These are phyloP conservation scores for Dendrothele bispora DNA, from an alignment of 768 basidiomycete genomes.

Conservation along the genomic window DNA sequence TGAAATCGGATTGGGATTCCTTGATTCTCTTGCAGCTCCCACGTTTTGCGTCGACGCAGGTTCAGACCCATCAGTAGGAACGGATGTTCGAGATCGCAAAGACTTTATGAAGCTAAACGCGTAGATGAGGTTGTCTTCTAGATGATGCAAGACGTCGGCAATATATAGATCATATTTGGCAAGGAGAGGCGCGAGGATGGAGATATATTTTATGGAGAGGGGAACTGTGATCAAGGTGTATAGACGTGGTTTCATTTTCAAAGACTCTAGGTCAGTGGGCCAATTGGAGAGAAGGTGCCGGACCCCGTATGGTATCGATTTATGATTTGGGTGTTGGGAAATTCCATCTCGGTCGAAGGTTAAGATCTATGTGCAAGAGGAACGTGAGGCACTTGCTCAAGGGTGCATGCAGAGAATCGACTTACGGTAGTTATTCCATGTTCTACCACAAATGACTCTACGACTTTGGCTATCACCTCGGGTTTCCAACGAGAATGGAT, in stretches of 20 bases:
- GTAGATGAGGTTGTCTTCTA: conserved; percentile 21
- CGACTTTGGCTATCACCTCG: conserved; percentile 52
- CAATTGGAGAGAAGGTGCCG: conserved; percentile 38
- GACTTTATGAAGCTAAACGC: conserved; percentile 5
- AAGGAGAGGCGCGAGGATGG: conserved; percentile 49
- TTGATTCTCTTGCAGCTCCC: no score
- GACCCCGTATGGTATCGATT: conserved; percentile 61
- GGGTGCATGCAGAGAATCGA: conserved; percentile 20
- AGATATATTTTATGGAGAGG: conserved; percentile 58
- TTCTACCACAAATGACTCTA: conserved; percentile 57
- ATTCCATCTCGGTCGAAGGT: conserved; percentile 81
- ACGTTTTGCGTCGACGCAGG: no score
- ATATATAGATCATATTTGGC: conserved; percentile 45
- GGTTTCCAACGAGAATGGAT: conserved; percentile 68
- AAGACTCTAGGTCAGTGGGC: conserved; percentile 16
- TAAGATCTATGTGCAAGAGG: conserved; percentile 56
- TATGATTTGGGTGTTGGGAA: conserved; percentile 88
- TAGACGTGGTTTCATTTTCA: conserved; percentile 37
- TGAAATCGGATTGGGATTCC: conserved; percentile 20
- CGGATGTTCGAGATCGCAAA: no score
- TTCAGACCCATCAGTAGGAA: no score
- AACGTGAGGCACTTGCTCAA: conserved; percentile 5
- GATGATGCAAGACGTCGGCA: conserved; percentile 21
- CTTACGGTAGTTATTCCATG: conserved; percentile 66
- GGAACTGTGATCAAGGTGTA: conserved; percentile 65